Conservation (phyloP, 495 filamentous ascomycete genomes). For the Podospora comata region DNA sequence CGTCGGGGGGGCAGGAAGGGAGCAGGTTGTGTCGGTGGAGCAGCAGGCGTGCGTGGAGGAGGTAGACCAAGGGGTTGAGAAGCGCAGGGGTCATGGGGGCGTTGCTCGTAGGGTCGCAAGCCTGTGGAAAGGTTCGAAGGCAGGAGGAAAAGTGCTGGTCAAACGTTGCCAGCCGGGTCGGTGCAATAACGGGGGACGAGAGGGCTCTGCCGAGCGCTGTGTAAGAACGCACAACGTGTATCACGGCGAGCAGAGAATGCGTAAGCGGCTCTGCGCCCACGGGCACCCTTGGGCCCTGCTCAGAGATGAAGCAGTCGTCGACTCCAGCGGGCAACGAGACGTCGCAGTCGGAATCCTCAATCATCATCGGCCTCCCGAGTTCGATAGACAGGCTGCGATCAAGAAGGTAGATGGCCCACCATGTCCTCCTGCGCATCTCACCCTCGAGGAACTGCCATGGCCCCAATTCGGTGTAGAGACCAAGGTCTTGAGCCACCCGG, state of each 20-base stretch:
- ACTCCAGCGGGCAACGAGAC: constrained; percentile 72
- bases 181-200: constrained; percentile 62
- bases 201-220: constrained; percentile 72
- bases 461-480: constrained; percentile 73
- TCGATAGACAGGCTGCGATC: constrained; percentile 82
- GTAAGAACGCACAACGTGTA: constrained; percentile 81
- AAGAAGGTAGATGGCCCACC: constrained; percentile 93
- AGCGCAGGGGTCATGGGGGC: constrained; percentile 68
- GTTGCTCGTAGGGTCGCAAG: constrained; percentile 62
- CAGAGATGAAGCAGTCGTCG: constrained; percentile 76
- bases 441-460: constrained; percentile 72
- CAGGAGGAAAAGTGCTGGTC: constrained; percentile 78
- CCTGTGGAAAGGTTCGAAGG: constrained; percentile 66
- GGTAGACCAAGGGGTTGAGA: constrained; percentile 67
- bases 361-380: constrained; percentile 75
- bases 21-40: constrained; percentile 91
- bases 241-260: constrained; percentile 69
- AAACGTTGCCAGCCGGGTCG: constrained; percentile 69
- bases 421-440: constrained; percentile 86
- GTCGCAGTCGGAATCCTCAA: constrained; percentile 89
- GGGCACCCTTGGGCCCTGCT: constrained; percentile 54
- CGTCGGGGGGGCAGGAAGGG: constrained; percentile 61
- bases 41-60: constrained; percentile 78
- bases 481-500: constrained; percentile 81
- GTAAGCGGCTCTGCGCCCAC: constrained; percentile 50